Base-by-base conservation (phyloP, 352 stramenopile species). In the Globisporangium solare region DNA sequence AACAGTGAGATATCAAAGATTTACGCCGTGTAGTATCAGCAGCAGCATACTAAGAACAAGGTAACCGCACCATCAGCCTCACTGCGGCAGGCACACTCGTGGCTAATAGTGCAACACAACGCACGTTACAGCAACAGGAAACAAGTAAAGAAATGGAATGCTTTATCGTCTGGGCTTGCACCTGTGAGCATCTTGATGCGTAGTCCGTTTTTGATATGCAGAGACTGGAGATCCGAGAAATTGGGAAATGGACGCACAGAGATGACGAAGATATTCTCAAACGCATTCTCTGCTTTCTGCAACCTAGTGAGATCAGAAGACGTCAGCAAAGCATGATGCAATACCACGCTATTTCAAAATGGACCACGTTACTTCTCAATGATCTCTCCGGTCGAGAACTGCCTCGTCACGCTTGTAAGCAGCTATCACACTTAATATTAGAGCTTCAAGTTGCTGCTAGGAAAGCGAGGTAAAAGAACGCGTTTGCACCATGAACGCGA, bases 401-500 rank as follows among this genome's bases (percentile, higher is more conserved):
- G 73, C 65, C 57, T 74, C 76, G 60, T 72, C 66, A 18, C 6
- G 43, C 3, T 61, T 0, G 47, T 67, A 27, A 66, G 22, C 18
- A 65, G 40, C 45, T 55, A 31, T 13, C 18, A 10, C n/a, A 53
- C 17, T 61, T 17, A 32, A 43, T 35, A 46, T 14, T 6, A 46
- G 20, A 55, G 5, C 13, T 55, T n/a, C 40, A 20, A n/a, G 14
- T 20, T 20, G 43, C 24, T 27, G 24, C 24, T 27, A 51, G 13
- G 15, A 11, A 21, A 20, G 21, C 46, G 47, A 43, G 22, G 39
- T 31, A 27, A 56, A 22, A 37, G 14, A n/a, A 22, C n/a, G n/a
- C 31, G 22, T 18, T 11, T 22, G 11, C 51, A 87, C 80, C 72
- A 86, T 83, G 56, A 89, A 91, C 8, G 80, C 78, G 4, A 88